A percentile compares a stretch with the other conserved stretches of the same genome.
Conservation (phyloP, 176 grass and related monocot species). For the Urochloa ruziziensis region DNA sequence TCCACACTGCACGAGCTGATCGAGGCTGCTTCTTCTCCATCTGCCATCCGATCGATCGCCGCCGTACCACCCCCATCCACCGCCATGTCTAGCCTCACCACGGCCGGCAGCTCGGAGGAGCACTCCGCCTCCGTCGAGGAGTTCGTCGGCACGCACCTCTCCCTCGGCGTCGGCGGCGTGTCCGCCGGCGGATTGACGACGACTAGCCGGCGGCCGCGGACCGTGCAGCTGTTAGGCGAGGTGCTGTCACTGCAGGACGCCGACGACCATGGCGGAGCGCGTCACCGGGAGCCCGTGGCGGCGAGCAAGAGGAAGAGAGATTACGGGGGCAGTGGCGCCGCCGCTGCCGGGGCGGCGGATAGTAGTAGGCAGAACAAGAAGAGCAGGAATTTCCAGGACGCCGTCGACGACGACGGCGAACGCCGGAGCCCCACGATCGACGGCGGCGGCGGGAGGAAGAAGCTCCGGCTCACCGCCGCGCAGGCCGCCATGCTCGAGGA, state of each 20-base stretch:
- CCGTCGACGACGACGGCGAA: background rate
- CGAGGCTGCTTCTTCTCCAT: too few species aligned
- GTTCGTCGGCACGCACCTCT: slow-evolving; percentile 34
- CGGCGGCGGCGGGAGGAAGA: slow-evolving; percentile 33
- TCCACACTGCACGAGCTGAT: too few species aligned
- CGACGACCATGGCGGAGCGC: too few species aligned
- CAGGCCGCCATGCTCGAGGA: slow-evolving; percentile 50
- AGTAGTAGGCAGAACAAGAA: background rate
- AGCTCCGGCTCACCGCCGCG: slow-evolving; percentile 44
- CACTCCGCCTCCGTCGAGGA: background rate
- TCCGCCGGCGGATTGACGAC: background rate
- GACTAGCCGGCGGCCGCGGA: background rate
- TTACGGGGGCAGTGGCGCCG: accelerated
- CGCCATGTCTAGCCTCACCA: slow-evolving; percentile 46
- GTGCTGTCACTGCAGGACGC: background rate
- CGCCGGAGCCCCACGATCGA: background rate
- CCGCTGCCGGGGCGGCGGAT: too few species aligned
- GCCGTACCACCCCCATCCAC: too few species aligned
- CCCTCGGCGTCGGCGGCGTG: slow-evolving; percentile 22
- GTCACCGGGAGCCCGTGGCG: background rate
- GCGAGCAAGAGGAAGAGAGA: background rate
- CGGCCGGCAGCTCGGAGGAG: slow-evolving; percentile 25
- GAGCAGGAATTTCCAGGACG: background rate
- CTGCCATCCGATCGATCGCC: too few species aligned
- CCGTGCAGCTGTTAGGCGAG: slow-evolving; percentile 26